A percentile compares a stretch with the other conserved stretches of the same genome.
These are phyloP conservation scores for Kazachstania taianensis DNA, from an alignment of 805 yeast genomes.

Conservation along the genomic window DNA sequence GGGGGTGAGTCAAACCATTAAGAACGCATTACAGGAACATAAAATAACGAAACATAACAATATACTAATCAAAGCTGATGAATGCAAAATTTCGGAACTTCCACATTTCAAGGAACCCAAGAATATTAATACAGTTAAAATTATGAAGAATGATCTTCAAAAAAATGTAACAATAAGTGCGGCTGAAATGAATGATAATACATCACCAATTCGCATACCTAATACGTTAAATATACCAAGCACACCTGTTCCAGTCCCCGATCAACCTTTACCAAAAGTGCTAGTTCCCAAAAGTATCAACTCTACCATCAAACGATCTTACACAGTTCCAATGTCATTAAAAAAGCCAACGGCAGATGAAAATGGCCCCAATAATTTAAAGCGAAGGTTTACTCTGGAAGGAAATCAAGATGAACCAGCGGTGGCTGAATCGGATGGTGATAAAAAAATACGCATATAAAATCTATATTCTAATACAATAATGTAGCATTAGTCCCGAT, in stretches of 20 bases:
- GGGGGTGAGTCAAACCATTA: slow-evolving; percentile 2
- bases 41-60: background rate
- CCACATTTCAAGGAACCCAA: slow-evolving; percentile 12
- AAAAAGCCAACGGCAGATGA: slow-evolving; percentile 1
- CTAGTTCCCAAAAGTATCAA: slow-evolving; percentile 21
- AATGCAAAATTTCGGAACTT: slow-evolving; percentile 3
- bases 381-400: slow-evolving; percentile 14
- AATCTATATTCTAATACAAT: too few species aligned
- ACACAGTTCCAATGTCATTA: slow-evolving; percentile 6
- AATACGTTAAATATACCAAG: slow-evolving; percentile 10
- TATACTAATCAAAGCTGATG: slow-evolving; percentile 2
- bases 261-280: slow-evolving; percentile 21
- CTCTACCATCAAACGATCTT: slow-evolving; percentile 12
- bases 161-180: background rate
- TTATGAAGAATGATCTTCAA: slow-evolving; percentile 5
- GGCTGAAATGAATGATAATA: background rate
- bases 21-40: background rate
- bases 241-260: slow-evolving; percentile 24
- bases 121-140: slow-evolving; percentile 8
- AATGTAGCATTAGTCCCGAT: too few species aligned
- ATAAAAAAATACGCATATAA: slow-evolving; percentile 2
- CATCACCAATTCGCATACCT: slow-evolving; percentile 5
- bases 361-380: slow-evolving; percentile 11
- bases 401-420: background rate
- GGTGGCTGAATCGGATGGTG: background rate